These are phyloP conservation scores for Aspergillus bridgeri DNA, from an alignment of 495 filamentous ascomycete species.

Conservation along the genomic window DNA sequence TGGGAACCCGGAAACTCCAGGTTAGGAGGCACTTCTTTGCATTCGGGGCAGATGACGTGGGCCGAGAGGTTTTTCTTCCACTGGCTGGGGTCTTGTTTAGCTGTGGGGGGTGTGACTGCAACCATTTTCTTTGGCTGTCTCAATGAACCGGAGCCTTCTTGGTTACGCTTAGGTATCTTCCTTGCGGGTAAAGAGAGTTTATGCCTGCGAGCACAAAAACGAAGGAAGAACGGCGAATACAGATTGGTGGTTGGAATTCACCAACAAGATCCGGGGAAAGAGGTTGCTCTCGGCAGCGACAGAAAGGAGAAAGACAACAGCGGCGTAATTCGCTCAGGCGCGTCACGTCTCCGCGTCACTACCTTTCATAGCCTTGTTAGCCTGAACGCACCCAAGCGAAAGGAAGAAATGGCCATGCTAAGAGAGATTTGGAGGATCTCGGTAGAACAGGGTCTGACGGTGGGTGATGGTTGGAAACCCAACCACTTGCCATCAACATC, in stretches of 20 bases:
- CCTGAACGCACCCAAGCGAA: constrained; percentile 19
- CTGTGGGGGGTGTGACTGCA: constrained; percentile 20
- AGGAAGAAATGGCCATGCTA: constrained; percentile 14
- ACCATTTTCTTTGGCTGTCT: constrained; percentile 38
- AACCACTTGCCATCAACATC: constrained; percentile 13
- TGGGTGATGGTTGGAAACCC: constrained; percentile 4
- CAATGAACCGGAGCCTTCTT: constrained; percentile 18
- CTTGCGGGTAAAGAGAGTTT: constrained; percentile 41
- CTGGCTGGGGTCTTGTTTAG: constrained; percentile 29
- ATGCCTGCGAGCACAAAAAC: constrained; percentile 46
- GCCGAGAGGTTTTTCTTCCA: constrained; percentile 81
- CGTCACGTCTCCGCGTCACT: constrained; percentile 29
- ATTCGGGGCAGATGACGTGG: constrained; percentile 80
- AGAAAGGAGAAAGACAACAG: constrained; percentile 20
- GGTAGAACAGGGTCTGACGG: constrained; percentile 9
- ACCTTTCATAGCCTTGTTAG: constrained; percentile 33
- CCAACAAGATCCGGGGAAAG: constrained; percentile 6
- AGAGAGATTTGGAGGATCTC: constrained; percentile 8
- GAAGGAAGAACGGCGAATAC: constrained; percentile 64
- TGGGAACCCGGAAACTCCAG: constrained; percentile 92
- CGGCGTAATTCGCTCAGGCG: constrained; percentile 22
- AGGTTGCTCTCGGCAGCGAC: constrained; percentile 1
- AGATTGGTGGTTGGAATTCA: constrained; percentile 49
- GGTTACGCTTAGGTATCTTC: constrained; percentile 37
- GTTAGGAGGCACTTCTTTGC: constrained; percentile 85